phyloP scores from a whole-genome alignment of 2,329 filamentous ascomycete species.

The Chaetothyriales sp. region DNA sequence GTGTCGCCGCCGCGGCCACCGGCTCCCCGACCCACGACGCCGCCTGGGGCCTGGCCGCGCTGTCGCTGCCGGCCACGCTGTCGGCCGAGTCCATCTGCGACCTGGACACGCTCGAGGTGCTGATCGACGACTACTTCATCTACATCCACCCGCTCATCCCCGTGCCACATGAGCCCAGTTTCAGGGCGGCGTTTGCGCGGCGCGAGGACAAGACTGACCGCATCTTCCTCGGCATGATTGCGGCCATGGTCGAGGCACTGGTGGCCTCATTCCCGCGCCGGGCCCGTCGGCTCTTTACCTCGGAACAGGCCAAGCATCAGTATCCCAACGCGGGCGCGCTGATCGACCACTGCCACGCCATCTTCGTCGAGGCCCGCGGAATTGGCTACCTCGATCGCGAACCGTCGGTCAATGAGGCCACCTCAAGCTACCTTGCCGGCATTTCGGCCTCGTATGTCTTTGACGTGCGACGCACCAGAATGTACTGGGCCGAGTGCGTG shows the following conservation, averaged over 20 bases:
- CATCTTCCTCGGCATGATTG: slow-evolving; percentile 32
- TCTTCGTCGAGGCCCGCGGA: slow-evolving; percentile 32
- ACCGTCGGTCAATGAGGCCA: slow-evolving; percentile 31
- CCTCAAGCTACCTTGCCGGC: slow-evolving; percentile 31
- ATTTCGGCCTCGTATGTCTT: slow-evolving; percentile 29
- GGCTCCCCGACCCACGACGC: slow-evolving; percentile 38
- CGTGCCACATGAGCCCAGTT: slow-evolving; percentile 34
- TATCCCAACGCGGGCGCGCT: slow-evolving; percentile 32
- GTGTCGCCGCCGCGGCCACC: slow-evolving; percentile 9
- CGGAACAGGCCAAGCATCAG: slow-evolving; percentile 24
- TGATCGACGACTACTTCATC: slow-evolving; percentile 35
- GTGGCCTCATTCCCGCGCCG: slow-evolving; percentile 34
- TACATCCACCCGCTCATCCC: slow-evolving; percentile 36
- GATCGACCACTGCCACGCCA: slow-evolving; percentile 30
- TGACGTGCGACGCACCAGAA: slow-evolving; percentile 26
- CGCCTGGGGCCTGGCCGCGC: slow-evolving; percentile 38
- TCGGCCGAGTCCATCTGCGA: slow-evolving; percentile 38
- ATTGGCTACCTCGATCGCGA: slow-evolving; percentile 30
- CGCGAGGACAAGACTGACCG: slow-evolving; percentile 30
- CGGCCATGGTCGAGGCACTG: slow-evolving; percentile 32
- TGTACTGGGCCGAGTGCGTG: slow-evolving; percentile 32
- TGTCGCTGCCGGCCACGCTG: slow-evolving; percentile 33
- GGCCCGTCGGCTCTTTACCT: slow-evolving; percentile 28
- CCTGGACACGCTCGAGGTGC: slow-evolving; percentile 25
- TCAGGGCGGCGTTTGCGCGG: slow-evolving; percentile 30